Base-by-base conservation (phyloP, 345 rosid species). In the Murraya paniculata region DNA sequence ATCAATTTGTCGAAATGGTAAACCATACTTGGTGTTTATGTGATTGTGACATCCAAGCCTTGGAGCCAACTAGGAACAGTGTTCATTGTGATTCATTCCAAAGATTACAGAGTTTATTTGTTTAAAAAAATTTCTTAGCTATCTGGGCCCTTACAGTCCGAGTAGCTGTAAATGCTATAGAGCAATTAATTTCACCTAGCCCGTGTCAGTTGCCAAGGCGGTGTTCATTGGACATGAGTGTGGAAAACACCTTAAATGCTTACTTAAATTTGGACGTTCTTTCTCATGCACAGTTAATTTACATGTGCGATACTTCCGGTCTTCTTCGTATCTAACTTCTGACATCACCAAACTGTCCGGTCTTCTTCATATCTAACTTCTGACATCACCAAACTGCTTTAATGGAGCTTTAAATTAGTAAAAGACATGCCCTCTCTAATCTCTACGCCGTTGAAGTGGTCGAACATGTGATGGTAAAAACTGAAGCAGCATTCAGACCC, bases 331-430 rank as follows among this genome's bases (percentile, higher is more conserved):
- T 81, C 89, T 53, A 82, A 83, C 85, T 62, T 67, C 90, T 86
- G 92, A 81, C 88, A 81, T 71, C 50, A 81, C 57, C 85, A n/a
- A 65, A 78, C 76, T 22, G 28, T 68, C 31, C 0, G 39, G 21
- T n/a, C 22, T 19, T 39, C 19, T 30, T 56, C 58, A 68, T 60
- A 84, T 81, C 89, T 53, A 82, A 83, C 85, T 62, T 67, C 90
- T 86, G 92, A 81, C 88, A 81, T 71, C 50, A 81, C 57, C 85
- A n/a, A 65, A 78, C 76, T 22, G 28, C 66, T 71, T 87, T 84
- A 89, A 87, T 87, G 82, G 86, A 72, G 80, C 82, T 65, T 80
- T 82, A 55, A 83, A 76, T 77, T 73, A n/a, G 38, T 66, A 61
- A n/a, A 14, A 35, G 13, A 18, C n/a, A 39, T 13, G 21, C 28